A percentile compares a stretch with the other conserved stretches of the same genome.
Conservation (phyloP, 768 basidiomycete species). For the Rhodotorula kratochvilovae region DNA sequence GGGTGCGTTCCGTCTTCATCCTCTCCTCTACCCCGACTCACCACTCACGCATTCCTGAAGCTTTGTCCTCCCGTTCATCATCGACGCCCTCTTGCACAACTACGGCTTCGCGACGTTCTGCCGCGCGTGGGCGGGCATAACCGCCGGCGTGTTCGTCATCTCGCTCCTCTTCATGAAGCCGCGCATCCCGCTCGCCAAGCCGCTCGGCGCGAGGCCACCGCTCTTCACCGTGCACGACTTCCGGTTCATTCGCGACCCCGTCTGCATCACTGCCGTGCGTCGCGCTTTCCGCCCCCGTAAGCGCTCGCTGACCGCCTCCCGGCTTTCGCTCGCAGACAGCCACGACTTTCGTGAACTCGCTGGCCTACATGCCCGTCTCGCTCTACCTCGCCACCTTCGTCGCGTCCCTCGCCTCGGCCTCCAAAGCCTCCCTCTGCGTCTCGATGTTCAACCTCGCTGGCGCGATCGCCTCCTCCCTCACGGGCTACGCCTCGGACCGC, state of each 20-base stretch:
- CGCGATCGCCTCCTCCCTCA: constrained; percentile 5
- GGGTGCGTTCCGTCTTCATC: too few species aligned
- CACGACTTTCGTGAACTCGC: constrained; percentile 13
- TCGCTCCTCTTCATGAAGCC: constrained; percentile 13
- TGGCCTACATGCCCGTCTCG: constrained; percentile 30
- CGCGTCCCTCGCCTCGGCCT: background rate
- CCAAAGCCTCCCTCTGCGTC: constrained; percentile 13
- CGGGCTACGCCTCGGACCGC: constrained; percentile 9
- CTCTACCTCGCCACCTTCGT: constrained; percentile 35
- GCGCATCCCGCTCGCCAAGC: constrained; percentile 13
- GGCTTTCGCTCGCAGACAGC: background rate
- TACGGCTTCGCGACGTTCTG: constrained; percentile 31
- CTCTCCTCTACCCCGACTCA: too few species aligned
- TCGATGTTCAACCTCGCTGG: constrained; percentile 19
- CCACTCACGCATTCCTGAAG: too few species aligned
- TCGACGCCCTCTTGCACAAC: constrained; percentile 8
- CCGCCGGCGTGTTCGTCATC: background rate
- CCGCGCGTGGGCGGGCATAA: constrained; percentile 28
- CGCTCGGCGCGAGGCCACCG: background rate
- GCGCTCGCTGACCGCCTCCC: background rate
- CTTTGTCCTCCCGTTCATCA: constrained; percentile 19
- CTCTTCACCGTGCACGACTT: constrained; percentile 4
- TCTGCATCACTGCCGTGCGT: constrained; percentile 26
- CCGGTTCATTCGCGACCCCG: constrained; percentile 9
- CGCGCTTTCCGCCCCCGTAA: background rate